Evolutionary conservation across 768 basidiomycete genomes (phyloP), one percentile per base, ranked within the genome.

Genomic region (Arthromyces matolae): DNA sequence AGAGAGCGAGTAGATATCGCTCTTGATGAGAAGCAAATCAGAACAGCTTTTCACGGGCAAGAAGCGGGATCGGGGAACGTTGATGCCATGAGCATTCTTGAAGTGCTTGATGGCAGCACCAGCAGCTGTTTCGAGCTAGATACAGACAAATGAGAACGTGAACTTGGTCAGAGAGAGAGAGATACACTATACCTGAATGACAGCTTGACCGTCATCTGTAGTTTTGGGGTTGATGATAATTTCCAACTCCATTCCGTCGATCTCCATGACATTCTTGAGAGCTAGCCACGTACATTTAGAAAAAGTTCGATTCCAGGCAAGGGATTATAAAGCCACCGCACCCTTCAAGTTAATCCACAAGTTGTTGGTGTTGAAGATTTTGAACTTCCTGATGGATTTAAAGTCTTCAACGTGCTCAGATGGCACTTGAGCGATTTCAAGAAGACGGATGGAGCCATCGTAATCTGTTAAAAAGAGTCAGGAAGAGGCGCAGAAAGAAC

Each of bases 81-180:
- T 95, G 70, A 96, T 86, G 51, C 92, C 95, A 62, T 88, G 88
- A 5, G 89, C 91, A 64, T 86, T 86, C 67, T 79, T 84, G 76
- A 94, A 94, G 71, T 94, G 84, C 75, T 93, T 93, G 79, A 87
- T 82, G 37, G 93, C 93, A 33, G 90, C 92, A 66, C 94, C 93
- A 45, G 93, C 89, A 34, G 93, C 93, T 18, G 89, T 93, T 72
- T 93, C 90, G 59, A 92, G 83, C 75, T 86, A 43, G 19, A 27
- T 19, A n/a, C 3, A 31, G 3, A n/a, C n/a, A n/a, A 5, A 35
- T 43, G 27, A 49, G 14, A 37, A 24, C 0, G 16, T n/a, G n/a
- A 4, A 22, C n/a, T 7, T 28, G 36, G 18, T 18, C 13, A 20
- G 9, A 28, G 19, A 31, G 20, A 33, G 7, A 53, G 14, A 44